Percentiles rank a stretch among this genome's conserved stretches.
phyloP scores from a whole-genome alignment of 352 stramenopile genomes.

The Bremia lactucae region DNA sequence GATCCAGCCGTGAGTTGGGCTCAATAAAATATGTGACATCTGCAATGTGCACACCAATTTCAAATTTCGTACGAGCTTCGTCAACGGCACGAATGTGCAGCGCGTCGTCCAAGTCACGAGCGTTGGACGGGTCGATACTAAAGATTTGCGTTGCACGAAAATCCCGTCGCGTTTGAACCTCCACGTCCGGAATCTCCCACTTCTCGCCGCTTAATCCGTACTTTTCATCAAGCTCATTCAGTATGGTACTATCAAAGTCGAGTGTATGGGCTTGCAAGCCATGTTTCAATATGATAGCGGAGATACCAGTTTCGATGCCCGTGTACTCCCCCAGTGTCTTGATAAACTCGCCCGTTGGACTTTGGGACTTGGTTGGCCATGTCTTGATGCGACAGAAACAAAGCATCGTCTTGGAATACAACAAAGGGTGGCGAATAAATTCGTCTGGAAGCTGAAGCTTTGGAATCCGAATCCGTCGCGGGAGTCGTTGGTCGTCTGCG shows the following conservation, averaged over 20 bases:
- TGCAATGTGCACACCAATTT: slow-evolving; percentile 96
- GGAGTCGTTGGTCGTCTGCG: slow-evolving; percentile 50
- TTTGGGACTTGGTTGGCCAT: slow-evolving; percentile 47
- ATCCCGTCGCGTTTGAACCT: slow-evolving; percentile 81
- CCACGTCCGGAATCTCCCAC: slow-evolving; percentile 68
- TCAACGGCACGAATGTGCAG: slow-evolving; percentile 84
- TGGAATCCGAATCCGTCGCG: slow-evolving; percentile 59
- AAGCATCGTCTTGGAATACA: slow-evolving; percentile 62
- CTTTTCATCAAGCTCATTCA: slow-evolving; percentile 60
- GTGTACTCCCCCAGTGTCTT: slow-evolving; percentile 68
- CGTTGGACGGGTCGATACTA: slow-evolving; percentile 95
- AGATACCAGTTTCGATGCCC: slow-evolving; percentile 85
- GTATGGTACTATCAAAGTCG: slow-evolving; percentile 54
- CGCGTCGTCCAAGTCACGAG: slow-evolving; percentile 94
- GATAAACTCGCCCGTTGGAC: slow-evolving; percentile 62
- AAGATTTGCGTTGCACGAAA: slow-evolving; percentile 89
- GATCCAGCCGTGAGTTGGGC: slow-evolving; percentile 85
- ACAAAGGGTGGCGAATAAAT: slow-evolving; percentile 41
- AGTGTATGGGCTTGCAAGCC: slow-evolving; percentile 71
- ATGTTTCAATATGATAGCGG: slow-evolving; percentile 85
- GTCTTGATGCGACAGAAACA: slow-evolving; percentile 62
- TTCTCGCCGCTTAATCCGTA: slow-evolving; percentile 63
- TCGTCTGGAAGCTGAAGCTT: slow-evolving; percentile 54
- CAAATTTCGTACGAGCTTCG: slow-evolving; percentile 48
- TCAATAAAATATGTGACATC: slow-evolving; percentile 96